Evolutionary conservation across 441 rosid genomes (phyloP), one percentile per base, ranked within the genome.

Genomic region (Manihot esculenta): DNA sequence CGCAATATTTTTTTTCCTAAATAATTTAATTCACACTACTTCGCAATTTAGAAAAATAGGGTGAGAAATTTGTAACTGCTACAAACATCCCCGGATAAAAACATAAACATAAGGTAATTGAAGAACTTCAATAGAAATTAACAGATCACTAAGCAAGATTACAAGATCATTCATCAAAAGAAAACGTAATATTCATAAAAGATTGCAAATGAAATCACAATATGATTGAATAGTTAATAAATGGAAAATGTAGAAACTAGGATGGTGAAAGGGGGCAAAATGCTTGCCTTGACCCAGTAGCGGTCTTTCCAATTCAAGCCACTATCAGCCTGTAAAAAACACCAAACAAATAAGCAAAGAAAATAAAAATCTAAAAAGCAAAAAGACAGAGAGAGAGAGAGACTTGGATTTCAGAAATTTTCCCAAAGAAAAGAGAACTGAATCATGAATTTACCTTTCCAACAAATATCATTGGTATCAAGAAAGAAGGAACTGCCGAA

Each of bases 241-340:
- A 68, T 45, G 44, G 23, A 33, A 59, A 7, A 69, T 26, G 41
- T 38, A 62, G 49, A 59, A 68, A 42, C 20, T 45, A 65, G 35
- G 55, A 70, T 7, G 17, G 49, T 51, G 20, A 0, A 42, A 44
- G 2, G 33, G 27, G n/a, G n/a, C 66, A 72, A 67, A 71, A 55
- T 59, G 84, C 94, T 84, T 88, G 83, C 99, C 98, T 94, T 94
- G 81, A 92, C 87, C 98, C 99, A 94, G 48, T 90, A 92, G 10
- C 97, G 93, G 65, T 90, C 98, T 79, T 80, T 91, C 88, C 86
- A 90, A 70, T 64, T 21, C 81, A 94, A 69, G 72, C 76, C 78
- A 45, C 84, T 68, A 77, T 90, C 98, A 2, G 97, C 96, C 99
- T 94, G 86, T 77, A 78, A 78, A n/a, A 76, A 42, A 56, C 27